A percentile compares a stretch with the other conserved stretches of the same genome.
Evolutionary conservation across 2,329 filamentous ascomycete genomes (phyloP).

Genomic region (Orbilia brochopaga): DNA sequence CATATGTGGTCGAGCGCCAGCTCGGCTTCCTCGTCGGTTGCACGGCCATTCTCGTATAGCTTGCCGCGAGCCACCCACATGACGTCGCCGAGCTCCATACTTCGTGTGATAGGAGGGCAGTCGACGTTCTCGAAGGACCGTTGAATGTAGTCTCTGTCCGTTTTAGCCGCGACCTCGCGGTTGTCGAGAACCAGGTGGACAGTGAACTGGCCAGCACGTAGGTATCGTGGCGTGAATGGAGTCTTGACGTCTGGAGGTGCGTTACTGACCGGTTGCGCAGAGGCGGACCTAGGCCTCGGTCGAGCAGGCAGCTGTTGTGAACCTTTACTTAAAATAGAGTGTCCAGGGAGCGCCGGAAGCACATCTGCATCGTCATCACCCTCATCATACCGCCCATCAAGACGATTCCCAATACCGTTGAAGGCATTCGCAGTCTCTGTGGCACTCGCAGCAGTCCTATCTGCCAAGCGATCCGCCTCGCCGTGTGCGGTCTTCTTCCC

Average conservation of each 20-base stretch:
- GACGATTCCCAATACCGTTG: neutral
- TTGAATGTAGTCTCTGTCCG: slow-evolving; percentile 78
- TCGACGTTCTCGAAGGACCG: slow-evolving; percentile 72
- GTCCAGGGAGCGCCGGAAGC: slow-evolving; percentile 15
- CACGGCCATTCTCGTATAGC: slow-evolving; percentile 56
- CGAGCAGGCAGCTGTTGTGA: slow-evolving; percentile 13
- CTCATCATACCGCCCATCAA: neutral
- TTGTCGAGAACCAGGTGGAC: slow-evolving; percentile 76
- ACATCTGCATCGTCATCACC: slow-evolving; percentile 43
- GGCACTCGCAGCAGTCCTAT: slow-evolving; percentile 29
- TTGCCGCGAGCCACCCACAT: slow-evolving; percentile 77
- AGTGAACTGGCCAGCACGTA: slow-evolving; percentile 71
- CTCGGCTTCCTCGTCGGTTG: slow-evolving; percentile 65
- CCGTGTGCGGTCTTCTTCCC: slow-evolving; percentile 15
- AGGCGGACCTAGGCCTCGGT: slow-evolving; percentile 21
- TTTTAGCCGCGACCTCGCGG: slow-evolving; percentile 72
- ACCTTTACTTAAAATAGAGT: neutral
- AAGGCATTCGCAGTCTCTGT: slow-evolving; percentile 19
- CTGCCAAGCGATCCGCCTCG: slow-evolving; percentile 5
- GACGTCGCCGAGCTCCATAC: slow-evolving; percentile 74
- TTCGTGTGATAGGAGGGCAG: slow-evolving; percentile 70
- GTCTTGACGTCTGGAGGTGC: slow-evolving; percentile 54
- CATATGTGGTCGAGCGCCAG: slow-evolving; percentile 80
- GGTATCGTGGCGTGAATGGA: slow-evolving; percentile 65
- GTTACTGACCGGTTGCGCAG: slow-evolving; percentile 44